These are phyloP conservation scores for Trichoderma atroviride DNA, from an alignment of 2,329 filamentous ascomycete species.

Conservation along the genomic window DNA sequence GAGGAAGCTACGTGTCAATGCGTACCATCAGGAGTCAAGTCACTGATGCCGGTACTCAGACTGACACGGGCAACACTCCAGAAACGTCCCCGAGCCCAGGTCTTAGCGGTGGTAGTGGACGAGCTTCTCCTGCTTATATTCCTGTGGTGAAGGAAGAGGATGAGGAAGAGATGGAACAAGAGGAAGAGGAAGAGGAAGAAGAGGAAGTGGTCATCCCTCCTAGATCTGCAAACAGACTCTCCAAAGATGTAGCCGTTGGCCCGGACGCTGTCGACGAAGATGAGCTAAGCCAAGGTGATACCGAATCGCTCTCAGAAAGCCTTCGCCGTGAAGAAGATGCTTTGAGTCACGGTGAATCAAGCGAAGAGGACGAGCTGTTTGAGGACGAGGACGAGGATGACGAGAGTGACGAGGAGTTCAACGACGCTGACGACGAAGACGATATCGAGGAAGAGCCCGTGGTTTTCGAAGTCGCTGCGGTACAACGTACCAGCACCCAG, in stretches of 20 bases:
- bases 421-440: conserved; percentile 47
- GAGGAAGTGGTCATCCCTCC: conserved; percentile 60
- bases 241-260: conserved; percentile 35
- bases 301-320: conserved; percentile 18
- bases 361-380: conserved; percentile 24
- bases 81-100: conserved; percentile 58
- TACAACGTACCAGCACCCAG: conserved; percentile 57
- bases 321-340: conserved; percentile 27
- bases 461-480: conserved; percentile 67
- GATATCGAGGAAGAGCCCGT: conserved; percentile 65
- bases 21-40: conserved; percentile 70
- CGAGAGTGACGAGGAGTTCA: conserved; percentile 32
- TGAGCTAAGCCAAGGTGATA: conserved; percentile 24
- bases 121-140: conserved; percentile 46
- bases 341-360: conserved; percentile 33
- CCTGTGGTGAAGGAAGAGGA: conserved; percentile 46
- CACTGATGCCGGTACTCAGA: conserved; percentile 70
- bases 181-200: conserved; percentile 55
- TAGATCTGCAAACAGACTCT: conserved; percentile 46
- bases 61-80: conserved; percentile 55
- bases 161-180: conserved; percentile 59
- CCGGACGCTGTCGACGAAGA: conserved; percentile 32
- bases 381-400: conserved; percentile 30
- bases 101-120: conserved; percentile 53
- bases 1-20: conserved; percentile 75